Base-by-base conservation (phyloP, 2,329 filamentous ascomycete genomes). In the Clonostachys byssicola region DNA sequence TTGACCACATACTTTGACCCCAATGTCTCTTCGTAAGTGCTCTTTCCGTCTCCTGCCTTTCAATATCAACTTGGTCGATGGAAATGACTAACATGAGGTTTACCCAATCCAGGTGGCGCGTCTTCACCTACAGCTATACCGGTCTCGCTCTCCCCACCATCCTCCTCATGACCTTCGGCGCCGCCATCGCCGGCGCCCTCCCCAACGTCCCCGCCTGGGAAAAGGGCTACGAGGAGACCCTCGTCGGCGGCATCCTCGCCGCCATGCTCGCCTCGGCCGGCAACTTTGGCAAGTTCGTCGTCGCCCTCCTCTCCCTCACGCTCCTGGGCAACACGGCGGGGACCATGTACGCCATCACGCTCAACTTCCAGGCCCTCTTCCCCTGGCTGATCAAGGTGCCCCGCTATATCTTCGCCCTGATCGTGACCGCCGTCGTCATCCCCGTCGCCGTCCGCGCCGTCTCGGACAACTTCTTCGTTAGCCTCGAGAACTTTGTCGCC, bases 351-450 rank as follows among this genome's bases (percentile, higher is more conserved):
- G 75, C 77, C 55, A 74, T 85, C 53, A 80, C 80, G 5, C 71
- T 85, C 52, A 84, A 85, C 68, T 80, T 84, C 61, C 81, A 85
- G 62, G 80, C 82, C 53, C 63, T 85, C 17, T 61, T 81, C 5
- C 81, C 82, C 0, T 72, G 71, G 49, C 71, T 84, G 33, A 67
- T 75, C 47, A 69, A 71, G 40, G 68, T 84, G 4, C 81, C 78
- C 6, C 77, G 82, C 5, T 74, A 78, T 51, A 54, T 81, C 45
- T 85, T 81, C 55, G 72, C 79, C 35, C 56, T 85, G 42, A 61
- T 82, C 48, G 74, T 79, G 40, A 78, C 80, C 3, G 75, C 73
- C 35, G 71, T 85, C 53, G 72, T 83, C 54, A 83, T 86, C 48
- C 78, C 78, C 3, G 71, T 81, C 38, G 71, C 77, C 13, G 73